Percentiles rank a stretch among this genome's conserved stretches.
These are phyloP conservation scores for Penicillium nordicum DNA, from an alignment of 2,329 filamentous ascomycete species.

Conservation along the genomic window DNA sequence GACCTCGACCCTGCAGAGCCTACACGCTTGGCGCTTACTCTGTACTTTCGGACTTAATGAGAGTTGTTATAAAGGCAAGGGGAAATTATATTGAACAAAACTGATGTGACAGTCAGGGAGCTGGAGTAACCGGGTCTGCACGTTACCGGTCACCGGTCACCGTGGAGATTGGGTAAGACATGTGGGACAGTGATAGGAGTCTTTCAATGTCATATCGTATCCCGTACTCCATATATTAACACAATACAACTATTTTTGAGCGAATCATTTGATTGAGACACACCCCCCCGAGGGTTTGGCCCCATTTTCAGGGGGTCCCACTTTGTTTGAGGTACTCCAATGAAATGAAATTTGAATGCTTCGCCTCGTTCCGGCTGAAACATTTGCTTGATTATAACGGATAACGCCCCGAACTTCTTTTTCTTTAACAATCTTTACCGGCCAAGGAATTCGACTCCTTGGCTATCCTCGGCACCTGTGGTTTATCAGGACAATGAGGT, in stretches of 20 bases:
- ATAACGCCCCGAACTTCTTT: neutral
- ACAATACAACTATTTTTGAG: neutral
- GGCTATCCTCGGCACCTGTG: neutral
- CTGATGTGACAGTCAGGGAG: too few species aligned
- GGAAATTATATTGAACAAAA: too few species aligned
- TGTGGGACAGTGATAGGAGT: neutral
- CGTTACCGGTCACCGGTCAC: too few species aligned
- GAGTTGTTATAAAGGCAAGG: neutral
- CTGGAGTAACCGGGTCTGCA: neutral
- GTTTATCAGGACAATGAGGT: slow-evolving; percentile 3
- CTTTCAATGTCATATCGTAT: neutral
- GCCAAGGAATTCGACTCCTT: neutral
- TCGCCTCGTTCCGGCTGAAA: neutral
- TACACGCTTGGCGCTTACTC: neutral
- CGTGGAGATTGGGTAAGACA: neutral
- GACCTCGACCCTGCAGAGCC: neutral
- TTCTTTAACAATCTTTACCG: neutral
- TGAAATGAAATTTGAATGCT: neutral
- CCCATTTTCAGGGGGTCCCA: neutral
- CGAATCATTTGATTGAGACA: neutral
- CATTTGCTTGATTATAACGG: neutral
- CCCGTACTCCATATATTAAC: too few species aligned
- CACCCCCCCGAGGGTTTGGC: neutral
- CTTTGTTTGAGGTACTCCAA: neutral
- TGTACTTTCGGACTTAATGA: too few species aligned